A percentile compares a stretch with the other conserved stretches of the same genome.
Evolutionary conservation across 1,139 yeast genomes (phyloP).

Genomic region (Pichia sp.): DNA sequence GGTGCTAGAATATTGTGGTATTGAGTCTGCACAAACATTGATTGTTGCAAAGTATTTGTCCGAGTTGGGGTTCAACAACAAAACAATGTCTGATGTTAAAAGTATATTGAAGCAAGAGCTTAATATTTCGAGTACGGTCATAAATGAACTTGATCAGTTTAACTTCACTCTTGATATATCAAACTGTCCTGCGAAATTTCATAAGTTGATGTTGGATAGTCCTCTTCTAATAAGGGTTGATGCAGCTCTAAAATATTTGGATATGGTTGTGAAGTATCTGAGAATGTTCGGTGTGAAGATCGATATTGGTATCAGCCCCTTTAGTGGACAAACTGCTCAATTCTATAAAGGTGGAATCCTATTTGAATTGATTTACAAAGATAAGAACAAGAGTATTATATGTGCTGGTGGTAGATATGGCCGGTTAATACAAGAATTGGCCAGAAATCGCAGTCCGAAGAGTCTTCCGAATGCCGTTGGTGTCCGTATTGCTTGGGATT

Average conservation of each 20-base stretch:
- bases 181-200: slow-evolving; percentile 53
- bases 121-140: slow-evolving; percentile 70
- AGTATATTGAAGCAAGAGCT: slow-evolving; percentile 60
- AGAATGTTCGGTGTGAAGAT: slow-evolving; percentile 49
- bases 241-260: slow-evolving; percentile 51
- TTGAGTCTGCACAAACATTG: slow-evolving; percentile 61
- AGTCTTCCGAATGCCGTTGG: slow-evolving; percentile 66
- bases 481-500: slow-evolving; percentile 66
- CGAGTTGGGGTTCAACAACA: slow-evolving; percentile 62
- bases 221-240: slow-evolving; percentile 58
- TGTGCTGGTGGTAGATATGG: slow-evolving; percentile 96
- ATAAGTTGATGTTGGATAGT: slow-evolving; percentile 68
- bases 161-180: slow-evolving; percentile 67
- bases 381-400: slow-evolving; percentile 43
- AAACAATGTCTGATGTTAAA: slow-evolving; percentile 58
- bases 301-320: slow-evolving; percentile 49
- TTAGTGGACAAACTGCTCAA: slow-evolving; percentile 72
- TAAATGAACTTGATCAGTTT: slow-evolving; percentile 74
- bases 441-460: slow-evolving; percentile 33
- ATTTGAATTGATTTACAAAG: slow-evolving; percentile 66
- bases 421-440: slow-evolving; percentile 52
- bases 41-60: slow-evolving; percentile 67
- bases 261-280: slow-evolving; percentile 47
- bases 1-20: slow-evolving; percentile 69
- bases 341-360: slow-evolving; percentile 76